phyloP scores from a whole-genome alignment of 148 eudicot genomes.

The Rheum nobile region DNA sequence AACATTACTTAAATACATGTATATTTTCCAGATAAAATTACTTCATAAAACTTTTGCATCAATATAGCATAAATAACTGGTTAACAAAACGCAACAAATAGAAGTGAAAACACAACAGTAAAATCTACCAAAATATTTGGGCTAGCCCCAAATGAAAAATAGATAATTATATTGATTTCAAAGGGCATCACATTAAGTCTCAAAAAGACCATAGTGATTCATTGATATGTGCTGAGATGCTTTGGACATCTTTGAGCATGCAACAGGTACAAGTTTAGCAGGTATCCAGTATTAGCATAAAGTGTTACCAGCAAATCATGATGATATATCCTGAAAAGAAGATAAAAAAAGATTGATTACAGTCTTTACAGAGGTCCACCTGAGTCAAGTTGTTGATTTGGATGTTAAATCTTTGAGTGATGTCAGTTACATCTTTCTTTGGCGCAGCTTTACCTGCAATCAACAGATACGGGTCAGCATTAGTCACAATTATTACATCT shows the following conservation, averaged over 20 bases:
- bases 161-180: too few species aligned
- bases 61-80: not conserved
- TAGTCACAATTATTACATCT: not conserved
- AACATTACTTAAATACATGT: not conserved
- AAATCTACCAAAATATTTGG: not conserved
- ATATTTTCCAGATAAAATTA: not conserved
- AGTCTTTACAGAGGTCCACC: slow-evolving; percentile 23
- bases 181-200: not conserved
- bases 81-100: not conserved
- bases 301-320: not conserved
- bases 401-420: slow-evolving; percentile 72
- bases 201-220: not conserved
- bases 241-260: not conserved
- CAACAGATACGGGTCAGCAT: slow-evolving; percentile 7
- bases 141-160: too few species aligned
- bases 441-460: slow-evolving; percentile 51
- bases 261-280: not conserved
- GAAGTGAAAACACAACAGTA: not conserved
- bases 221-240: not conserved
- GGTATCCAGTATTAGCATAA: not conserved
- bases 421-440: slow-evolving; percentile 53
- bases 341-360: not conserved
- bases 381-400: slow-evolving; percentile 97
- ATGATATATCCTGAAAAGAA: not conserved
- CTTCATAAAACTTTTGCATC: not conserved